Base-by-base conservation (phyloP, 306 rosid species). In the Fragaria iinumae region DNA sequence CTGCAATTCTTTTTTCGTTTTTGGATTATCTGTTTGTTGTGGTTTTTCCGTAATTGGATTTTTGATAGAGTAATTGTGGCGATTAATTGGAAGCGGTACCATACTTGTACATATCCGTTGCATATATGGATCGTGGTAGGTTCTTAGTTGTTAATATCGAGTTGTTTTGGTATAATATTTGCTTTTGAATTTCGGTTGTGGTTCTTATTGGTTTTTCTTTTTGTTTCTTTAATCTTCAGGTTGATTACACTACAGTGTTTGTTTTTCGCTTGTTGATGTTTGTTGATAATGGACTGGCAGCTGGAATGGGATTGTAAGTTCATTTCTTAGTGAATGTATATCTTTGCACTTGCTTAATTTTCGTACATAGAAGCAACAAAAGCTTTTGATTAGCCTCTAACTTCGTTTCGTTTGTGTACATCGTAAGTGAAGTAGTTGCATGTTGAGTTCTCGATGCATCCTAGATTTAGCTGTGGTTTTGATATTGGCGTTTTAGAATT, bases 301-400 rank as follows among this genome's bases (percentile, higher is more conserved):
- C 93, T 3, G 99, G 99, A 88, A 95, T 95, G 99, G 99, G 99
- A 50, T 91, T 95, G 99, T 95, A 92, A 92, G 99, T 75, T 79
- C 87, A 83, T 81, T 67, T 84, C 74, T 74, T 76, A 55, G 6
- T 49, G 14, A 50, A 71, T 87, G 59, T 52, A 77, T 4, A 74
- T 63, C 39, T 66, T 18, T 69, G 25, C 72, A 20, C 16, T 71
- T 67, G 62, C 4, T 32, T 34, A 63, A 73, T 53, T 43, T 43
- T 43, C 45, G 0, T 43, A 43, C 8, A 43, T 43, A 43, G 45
- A 43, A 43, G 45, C 11, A 43, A 8, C 11, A 43, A 43, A 43
- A 43, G 5, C 17, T 11, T 2, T 67, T 2, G 11, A 67, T 39
- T 67, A 67, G 32, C 71, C 36, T 44, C 18, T 9, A 21, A 39